Conservation (phyloP, 2,329 filamentous ascomycete species). For the Beauveria rudraprayagi region DNA sequence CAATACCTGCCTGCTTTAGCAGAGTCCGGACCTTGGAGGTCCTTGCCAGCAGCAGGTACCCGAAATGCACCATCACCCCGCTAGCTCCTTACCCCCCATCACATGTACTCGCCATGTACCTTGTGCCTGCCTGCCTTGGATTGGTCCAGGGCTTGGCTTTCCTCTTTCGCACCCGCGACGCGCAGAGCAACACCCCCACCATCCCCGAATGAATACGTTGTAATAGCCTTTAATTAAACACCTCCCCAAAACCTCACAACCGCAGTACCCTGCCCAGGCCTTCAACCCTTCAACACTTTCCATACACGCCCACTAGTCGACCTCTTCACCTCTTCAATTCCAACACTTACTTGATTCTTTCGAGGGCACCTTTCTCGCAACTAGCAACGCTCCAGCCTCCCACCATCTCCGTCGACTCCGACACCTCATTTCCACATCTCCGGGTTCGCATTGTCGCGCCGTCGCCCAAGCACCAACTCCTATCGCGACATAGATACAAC, state of each 20-base stretch:
- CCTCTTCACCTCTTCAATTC: neutral
- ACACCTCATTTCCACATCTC: neutral
- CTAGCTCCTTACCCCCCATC: neutral
- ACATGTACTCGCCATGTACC: slow-evolving; percentile 5
- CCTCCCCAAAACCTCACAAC: neutral
- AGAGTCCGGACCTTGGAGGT: too few relatives aligned
- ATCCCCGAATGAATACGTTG: neutral
- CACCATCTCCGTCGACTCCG: neutral
- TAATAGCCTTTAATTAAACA: neutral
- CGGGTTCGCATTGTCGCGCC: neutral
- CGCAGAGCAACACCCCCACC: slow-evolving; percentile 3
- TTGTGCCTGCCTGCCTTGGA: neutral
- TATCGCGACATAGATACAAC: neutral
- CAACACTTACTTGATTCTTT: neutral
- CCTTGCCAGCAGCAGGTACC: neutral
- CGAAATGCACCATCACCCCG: neutral
- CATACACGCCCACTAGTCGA: neutral
- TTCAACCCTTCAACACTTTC: neutral
- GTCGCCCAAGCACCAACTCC: neutral
- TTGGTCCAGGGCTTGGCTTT: slow-evolving; percentile 1
- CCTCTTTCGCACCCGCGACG: neutral
- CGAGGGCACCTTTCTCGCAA: neutral
- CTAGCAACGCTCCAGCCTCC: too few relatives aligned
- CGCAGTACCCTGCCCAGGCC: neutral
- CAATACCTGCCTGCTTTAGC: neutral